Evolutionary conservation across 2,329 filamentous ascomycete species (phyloP).

Genomic region (Byssoonygena ceratinophila): DNA sequence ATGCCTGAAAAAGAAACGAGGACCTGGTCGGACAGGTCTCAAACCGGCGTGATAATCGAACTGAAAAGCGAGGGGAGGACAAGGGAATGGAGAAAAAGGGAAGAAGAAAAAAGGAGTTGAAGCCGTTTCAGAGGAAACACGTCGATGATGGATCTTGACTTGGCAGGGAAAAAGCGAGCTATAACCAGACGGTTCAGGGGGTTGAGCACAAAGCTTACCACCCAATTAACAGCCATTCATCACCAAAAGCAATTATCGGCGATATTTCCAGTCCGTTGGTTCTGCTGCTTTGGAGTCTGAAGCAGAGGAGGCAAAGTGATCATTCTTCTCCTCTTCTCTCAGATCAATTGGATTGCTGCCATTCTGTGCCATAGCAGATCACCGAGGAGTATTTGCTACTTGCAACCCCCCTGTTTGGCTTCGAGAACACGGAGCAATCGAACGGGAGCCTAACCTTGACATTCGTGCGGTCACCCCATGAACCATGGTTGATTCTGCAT

Average conservation of each 20-base stretch:
- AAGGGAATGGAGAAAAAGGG: constrained; percentile 11
- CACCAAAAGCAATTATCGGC: background rate
- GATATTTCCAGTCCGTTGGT: background rate
- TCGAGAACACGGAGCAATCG: background rate
- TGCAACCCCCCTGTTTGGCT: background rate
- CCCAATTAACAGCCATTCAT: background rate
- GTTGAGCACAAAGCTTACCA: background rate
- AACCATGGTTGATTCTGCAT: background rate
- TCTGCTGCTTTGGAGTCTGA: background rate
- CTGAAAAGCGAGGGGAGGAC: background rate
- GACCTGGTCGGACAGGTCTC: background rate
- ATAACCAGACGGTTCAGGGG: constrained; percentile 1
- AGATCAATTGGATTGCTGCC: background rate
- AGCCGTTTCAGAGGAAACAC: constrained; percentile 15
- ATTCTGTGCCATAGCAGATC: background rate
- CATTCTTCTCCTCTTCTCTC: background rate
- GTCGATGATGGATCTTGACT: constrained; percentile 7
- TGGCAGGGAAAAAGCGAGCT: background rate
- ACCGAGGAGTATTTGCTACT: background rate
- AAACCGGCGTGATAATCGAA: background rate
- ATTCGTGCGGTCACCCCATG: background rate
- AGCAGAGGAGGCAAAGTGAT: too few species aligned
- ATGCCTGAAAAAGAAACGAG: constrained; percentile 1
- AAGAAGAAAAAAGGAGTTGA: constrained; percentile 12
- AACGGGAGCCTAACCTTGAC: constrained; percentile 9